phyloP scores from a whole-genome alignment of 768 basidiomycete species.

The Lentinus tigrinus region DNA sequence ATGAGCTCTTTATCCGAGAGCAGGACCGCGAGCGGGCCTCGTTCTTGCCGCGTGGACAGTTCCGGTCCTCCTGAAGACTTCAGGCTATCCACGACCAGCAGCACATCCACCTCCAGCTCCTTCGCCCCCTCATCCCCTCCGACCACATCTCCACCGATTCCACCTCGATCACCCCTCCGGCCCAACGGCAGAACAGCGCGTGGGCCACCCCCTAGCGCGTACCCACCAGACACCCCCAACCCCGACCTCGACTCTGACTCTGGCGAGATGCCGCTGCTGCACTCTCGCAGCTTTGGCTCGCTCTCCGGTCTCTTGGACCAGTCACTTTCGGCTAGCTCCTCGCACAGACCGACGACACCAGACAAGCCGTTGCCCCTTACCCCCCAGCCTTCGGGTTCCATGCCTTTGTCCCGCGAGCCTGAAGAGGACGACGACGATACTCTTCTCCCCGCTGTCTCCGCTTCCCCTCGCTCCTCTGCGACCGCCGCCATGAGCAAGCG shows the following conservation, averaged over 20 bases:
- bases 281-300: slow-evolving; percentile 27
- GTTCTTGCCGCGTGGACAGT: slow-evolving; percentile 33
- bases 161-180: slow-evolving; percentile 31
- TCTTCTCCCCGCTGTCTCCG: slow-evolving; percentile 13
- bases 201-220: neutral
- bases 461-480: slow-evolving; percentile 14
- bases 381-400: slow-evolving; percentile 22
- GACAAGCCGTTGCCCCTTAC: slow-evolving; percentile 34
- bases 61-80: slow-evolving; percentile 18
- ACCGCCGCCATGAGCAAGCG: slow-evolving; percentile 54
- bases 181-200: slow-evolving; percentile 14
- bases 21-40: slow-evolving; percentile 27
- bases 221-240: slow-evolving; percentile 13
- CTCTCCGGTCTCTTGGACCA: slow-evolving; percentile 25
- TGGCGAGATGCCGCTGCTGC: slow-evolving; percentile 27
- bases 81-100: slow-evolving; percentile 18
- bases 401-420: slow-evolving; percentile 11
- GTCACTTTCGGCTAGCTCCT: slow-evolving; percentile 4
- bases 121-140: slow-evolving; percentile 24
- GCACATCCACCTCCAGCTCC: slow-evolving; percentile 13
- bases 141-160: slow-evolving; percentile 25
- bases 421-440: slow-evolving; percentile 17
- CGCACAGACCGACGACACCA: slow-evolving; percentile 26
- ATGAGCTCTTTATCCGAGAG: slow-evolving; percentile 24
- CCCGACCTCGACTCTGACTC: slow-evolving; percentile 6